A percentile compares a stretch with the other conserved stretches of the same genome.
These are phyloP conservation scores for Pythium monospermum DNA, from an alignment of 352 stramenopile species.

Conservation along the genomic window DNA sequence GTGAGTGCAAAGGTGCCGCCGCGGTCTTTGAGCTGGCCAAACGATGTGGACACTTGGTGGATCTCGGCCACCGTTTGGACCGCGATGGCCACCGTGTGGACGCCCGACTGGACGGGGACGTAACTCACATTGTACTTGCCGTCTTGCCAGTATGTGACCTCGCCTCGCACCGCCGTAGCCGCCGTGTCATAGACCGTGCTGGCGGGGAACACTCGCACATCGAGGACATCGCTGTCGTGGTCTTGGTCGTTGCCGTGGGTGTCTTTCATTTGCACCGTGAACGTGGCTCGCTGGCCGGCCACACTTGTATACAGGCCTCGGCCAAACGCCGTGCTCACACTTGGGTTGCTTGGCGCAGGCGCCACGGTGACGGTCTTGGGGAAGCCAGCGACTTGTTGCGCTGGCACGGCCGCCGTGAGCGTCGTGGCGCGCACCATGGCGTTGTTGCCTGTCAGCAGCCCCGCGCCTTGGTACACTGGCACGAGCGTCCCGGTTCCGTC, in stretches of 20 bases:
- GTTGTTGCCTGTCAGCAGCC: conserved; percentile 52
- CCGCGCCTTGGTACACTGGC: conserved; percentile 7
- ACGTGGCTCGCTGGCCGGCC: conserved; percentile 43
- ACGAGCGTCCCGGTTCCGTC: conserved; percentile 7
- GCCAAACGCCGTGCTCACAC: conserved; percentile 64
- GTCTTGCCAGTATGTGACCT: conserved; percentile 52
- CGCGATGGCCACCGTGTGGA: conserved; percentile 85
- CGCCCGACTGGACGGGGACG: conserved; percentile 68
- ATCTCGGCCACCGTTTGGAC: conserved; percentile 69
- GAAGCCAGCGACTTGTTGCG: conserved; percentile 52
- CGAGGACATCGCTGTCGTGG: conserved; percentile 28
- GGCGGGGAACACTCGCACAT: conserved; percentile 49
- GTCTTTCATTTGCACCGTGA: conserved; percentile 80
- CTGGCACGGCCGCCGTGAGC: conserved; percentile 26
- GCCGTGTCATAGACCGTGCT: conserved; percentile 21
- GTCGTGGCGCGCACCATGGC: conserved; percentile 28
- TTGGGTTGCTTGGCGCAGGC: conserved; percentile 58
- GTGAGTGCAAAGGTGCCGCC: conserved; percentile 82
- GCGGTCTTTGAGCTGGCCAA: conserved; percentile 57
- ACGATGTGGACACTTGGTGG: conserved; percentile 80
- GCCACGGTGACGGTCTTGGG: conserved; percentile 56
- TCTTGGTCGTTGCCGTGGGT: conserved; percentile 79
- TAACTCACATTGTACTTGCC: conserved; percentile 87
- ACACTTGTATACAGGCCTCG: conserved; percentile 51
- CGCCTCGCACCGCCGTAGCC: conserved; percentile 31